Evolutionary conservation across 108 stramenopile species (phyloP), one percentile per base, ranked within the genome.

Genomic region (Discostella pseudostelligera): DNA sequence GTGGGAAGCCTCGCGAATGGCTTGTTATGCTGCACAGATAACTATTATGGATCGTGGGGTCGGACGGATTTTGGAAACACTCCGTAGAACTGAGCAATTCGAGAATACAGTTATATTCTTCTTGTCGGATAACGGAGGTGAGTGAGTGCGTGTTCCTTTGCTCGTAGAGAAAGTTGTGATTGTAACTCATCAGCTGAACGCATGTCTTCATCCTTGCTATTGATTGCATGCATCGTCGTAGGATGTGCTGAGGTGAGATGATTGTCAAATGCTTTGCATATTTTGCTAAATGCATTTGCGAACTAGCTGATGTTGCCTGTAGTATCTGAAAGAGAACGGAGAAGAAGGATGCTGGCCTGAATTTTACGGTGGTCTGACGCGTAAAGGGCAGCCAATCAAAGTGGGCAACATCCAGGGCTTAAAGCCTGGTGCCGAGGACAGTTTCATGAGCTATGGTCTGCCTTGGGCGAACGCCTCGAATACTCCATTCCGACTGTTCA

Each of bases 381-480:
- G 73, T 14, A 61, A 74, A 19, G 78, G 78, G 0, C 45, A 35
- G 36, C 29, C 16, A 39, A 79, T 75, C 26, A 36, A 46, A 0
- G 78, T 79, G 12, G 78, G 78, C 13, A 79, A 79, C 44, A 32
- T 47, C 20, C 40, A 20, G 45, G 43, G 56, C 5, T 25, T 74
- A 5, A 24, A 39, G 7, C 78, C 78, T 3, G 78, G 78, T 13
- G 68, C 16, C 8, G 73, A 70, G 46, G 58, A 61, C 0, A 79
- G 73, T 11, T 79, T 79, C 28, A 79, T 79, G 78, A 72, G 70
- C 37, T 79, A 79, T 28, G 78, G 69, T 46, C 44, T 79, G 22
- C 62, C 78, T 9, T 79, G 78, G 78, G 78, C 78, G 0, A 79
- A 79, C 43, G 78, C 74, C n/a, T 75, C 73, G 12, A 79, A 79